Evolutionary conservation across 2,329 filamentous ascomycete genomes (phyloP).

Genomic region (Pseudogymnoascus sp.): DNA sequence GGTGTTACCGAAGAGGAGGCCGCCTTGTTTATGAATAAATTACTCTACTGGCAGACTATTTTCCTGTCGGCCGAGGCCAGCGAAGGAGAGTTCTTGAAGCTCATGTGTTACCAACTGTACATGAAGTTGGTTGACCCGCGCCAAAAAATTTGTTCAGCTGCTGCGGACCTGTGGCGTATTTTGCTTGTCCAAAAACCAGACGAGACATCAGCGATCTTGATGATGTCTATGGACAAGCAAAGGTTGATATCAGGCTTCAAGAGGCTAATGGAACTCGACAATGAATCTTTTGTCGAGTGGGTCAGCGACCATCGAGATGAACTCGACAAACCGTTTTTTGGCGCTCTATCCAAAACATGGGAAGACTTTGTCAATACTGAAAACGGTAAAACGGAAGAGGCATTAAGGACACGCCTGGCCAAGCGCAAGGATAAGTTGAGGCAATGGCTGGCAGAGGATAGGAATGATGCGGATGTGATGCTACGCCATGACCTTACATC

Average conservation of each 20-base stretch:
- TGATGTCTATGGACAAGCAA: slow-evolving; percentile 62
- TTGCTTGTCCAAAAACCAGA: slow-evolving; percentile 88
- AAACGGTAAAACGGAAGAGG: slow-evolving; percentile 73
- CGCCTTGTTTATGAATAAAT: slow-evolving; percentile 68
- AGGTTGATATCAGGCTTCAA: slow-evolving; percentile 71
- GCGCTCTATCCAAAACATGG: slow-evolving; percentile 74
- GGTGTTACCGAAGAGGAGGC: slow-evolving; percentile 54
- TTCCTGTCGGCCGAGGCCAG: slow-evolving; percentile 70
- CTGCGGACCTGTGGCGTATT: slow-evolving; percentile 83
- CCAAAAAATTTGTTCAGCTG: slow-evolving; percentile 60
- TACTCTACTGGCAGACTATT: slow-evolving; percentile 94
- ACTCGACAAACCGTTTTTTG: slow-evolving; percentile 76
- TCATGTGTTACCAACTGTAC: slow-evolving; percentile 91
- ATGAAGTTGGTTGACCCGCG: slow-evolving; percentile 71
- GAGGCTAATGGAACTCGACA: slow-evolving; percentile 79
- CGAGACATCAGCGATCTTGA: slow-evolving; percentile 68
- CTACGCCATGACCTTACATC: slow-evolving; percentile 81
- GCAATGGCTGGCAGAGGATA: slow-evolving; percentile 67
- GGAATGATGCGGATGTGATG: slow-evolving; percentile 62
- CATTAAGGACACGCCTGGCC: slow-evolving; percentile 58
- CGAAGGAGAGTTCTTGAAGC: slow-evolving; percentile 73
- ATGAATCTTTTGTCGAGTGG: slow-evolving; percentile 81
- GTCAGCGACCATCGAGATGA: slow-evolving; percentile 73
- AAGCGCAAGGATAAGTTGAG: slow-evolving; percentile 78
- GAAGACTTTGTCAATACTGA: slow-evolving; percentile 78